phyloP scores from a whole-genome alignment of 371 early-diverging fungal species.

The Rhizopus delemar region DNA sequence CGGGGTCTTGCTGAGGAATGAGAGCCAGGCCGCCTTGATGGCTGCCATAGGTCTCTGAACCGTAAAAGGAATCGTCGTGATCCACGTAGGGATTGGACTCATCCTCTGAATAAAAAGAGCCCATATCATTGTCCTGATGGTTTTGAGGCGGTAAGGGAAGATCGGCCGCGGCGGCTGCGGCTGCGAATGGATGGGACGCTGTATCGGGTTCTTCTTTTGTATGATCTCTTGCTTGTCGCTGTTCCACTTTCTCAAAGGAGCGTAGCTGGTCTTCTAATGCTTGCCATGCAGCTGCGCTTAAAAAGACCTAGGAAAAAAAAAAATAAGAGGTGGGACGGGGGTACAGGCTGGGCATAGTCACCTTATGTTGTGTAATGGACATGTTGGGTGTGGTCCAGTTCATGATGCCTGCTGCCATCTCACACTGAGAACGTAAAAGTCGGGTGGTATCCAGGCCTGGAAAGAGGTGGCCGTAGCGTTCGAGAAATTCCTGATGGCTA shows the following conservation, averaged over 20 bases:
- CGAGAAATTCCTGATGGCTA: constrained; percentile 65
- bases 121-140: constrained; percentile 51
- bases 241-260: constrained; percentile 47
- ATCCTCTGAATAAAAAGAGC: constrained; percentile 72
- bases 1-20: constrained; percentile 19
- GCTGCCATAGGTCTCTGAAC: constrained; percentile 29
- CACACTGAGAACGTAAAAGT: constrained; percentile 54
- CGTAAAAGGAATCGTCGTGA: constrained; percentile 26
- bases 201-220: background rate
- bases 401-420: constrained; percentile 57
- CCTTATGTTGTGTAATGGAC: constrained; percentile 66
- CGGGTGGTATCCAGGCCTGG: constrained; percentile 45
- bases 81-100: constrained; percentile 40
- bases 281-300: constrained; percentile 75
- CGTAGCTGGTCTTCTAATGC: constrained; percentile 67
- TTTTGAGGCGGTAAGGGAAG: constrained; percentile 34
- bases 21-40: constrained; percentile 13
- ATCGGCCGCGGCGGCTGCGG: constrained; percentile 35
- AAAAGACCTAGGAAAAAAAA: constrained; percentile 53
- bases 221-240: constrained; percentile 36
- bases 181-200: constrained; percentile 26
- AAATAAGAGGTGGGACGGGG: background rate
- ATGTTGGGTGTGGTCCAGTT: constrained; percentile 72
- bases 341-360: constrained; percentile 15
- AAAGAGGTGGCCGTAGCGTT: constrained; percentile 63